Evolutionary conservation across 1,284 basidiomycete genomes (phyloP), one percentile per base, ranked within the genome.

Genomic region (Thecaphora frezii): DNA sequence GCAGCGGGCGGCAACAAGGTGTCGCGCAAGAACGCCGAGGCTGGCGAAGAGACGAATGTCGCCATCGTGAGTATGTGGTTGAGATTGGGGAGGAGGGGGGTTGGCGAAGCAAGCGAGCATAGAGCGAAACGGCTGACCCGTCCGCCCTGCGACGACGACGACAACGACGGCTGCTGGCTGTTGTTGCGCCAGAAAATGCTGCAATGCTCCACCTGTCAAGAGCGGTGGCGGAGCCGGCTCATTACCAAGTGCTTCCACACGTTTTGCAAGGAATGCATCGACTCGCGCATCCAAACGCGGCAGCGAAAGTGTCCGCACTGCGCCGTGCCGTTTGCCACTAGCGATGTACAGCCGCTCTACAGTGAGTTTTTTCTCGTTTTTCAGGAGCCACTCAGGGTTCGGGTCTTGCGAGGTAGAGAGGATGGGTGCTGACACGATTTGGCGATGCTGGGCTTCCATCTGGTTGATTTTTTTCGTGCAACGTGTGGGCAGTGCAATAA

Each of bases 221-320:
- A 86, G 59, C 85, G 88, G 58, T 89, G 94, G 81, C 89, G 93
- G 49, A 86, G 88, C 61, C 89, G 90, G 33, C 87, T 93, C 55
- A 86, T 99, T 69, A 89, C 87, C 24, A 93, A 93, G 79, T 99
- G 94, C 83, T 87, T 90, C 86, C 93, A 97, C 79, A 91, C 91
- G 0, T 94, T 97, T 81, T 97, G 93, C 82, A 89, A 89, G 77
- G 81, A 84, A 22, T 86, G 94, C 78, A 86, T 98, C 44, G 93
- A 97, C 67, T 84, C 87, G 24, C 87, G 96, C 36, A 86, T 98
- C 69, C 83, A 89, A 46, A 93, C 90, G 25, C 86, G 94, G 59
- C 93, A 97, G 79, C 88, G 94, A 44, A 97, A 97, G 81, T 98
- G 94, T 80, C 94, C 94, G 18, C 88, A 89, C 21, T 97, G 94